Evolutionary conservation across 441 rosid genomes (phyloP), one percentile per base, ranked within the genome.

Genomic region (Erodium moschatum): DNA sequence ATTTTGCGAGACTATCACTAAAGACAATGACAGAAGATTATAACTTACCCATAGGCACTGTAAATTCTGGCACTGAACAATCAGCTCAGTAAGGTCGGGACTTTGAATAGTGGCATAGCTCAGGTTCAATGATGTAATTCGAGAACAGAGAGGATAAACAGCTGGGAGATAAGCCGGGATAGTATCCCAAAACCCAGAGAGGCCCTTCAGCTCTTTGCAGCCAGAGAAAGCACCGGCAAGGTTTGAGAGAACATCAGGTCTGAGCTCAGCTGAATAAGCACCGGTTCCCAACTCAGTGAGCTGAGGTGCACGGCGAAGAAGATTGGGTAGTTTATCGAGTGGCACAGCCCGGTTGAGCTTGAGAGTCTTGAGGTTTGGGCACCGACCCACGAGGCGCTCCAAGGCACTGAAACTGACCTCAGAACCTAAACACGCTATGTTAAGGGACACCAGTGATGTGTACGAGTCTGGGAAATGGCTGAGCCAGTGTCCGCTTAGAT

Each of bases 391-490:
- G 29, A 92, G 90, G 70, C 96, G 87, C 85, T 85, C 96, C n/a
- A 92, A 81, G 8, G 90, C 90, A 62, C 82, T 84, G 40, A 85
- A 76, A 69, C 85, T 90, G 70, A 88, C 85, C 35, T 90, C 93
- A 56, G 96, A 97, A 77, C 85, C 88, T 13, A 92, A 90, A 80
- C 98, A 92, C 15, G 98, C 89, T 60, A 92, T 87, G 80, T 92
- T 90, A 38, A 92, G 82, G 24, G 97, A 86, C 19, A 81, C 90
- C n/a, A 92, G 92, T 56, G 89, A 85, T 1, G 94, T 90, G 13
- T 73, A 81, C 75, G 77, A 77, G 13, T 92, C 97, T 5, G 96
- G 91, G 72, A 92, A 90, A 81, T 87, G 82, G 79, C 87, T 87
- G 18, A 92, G 79, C 98, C 98, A 92, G 64, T 89, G 96, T 66